phyloP scores from a whole-genome alignment of 139 green algal genomes.

The Haematococcus lacustris region DNA sequence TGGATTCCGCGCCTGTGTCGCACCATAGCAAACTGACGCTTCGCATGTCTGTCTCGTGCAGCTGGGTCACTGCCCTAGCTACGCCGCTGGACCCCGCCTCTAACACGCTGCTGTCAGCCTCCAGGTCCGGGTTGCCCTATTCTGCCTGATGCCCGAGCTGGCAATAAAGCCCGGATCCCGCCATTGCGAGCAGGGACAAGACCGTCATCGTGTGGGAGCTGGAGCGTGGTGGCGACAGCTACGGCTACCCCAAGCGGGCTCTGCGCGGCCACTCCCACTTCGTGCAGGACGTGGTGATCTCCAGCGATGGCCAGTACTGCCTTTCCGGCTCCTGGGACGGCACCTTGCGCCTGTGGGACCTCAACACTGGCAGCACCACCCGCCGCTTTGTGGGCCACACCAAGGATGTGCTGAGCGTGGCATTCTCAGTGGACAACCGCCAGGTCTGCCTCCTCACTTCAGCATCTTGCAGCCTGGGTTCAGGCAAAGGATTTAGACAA shows the following conservation, averaged over 20 bases:
- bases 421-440: constrained; percentile 99
- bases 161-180: too few species aligned
- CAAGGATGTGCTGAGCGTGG: constrained; percentile 98
- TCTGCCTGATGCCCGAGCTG: too few species aligned
- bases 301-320: constrained; percentile 93
- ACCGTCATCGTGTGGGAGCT: constrained; percentile 93
- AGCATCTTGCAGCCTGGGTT: too few species aligned
- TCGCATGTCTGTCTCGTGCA: neutral
- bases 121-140: too few species aligned
- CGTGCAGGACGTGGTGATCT: constrained; percentile 98
- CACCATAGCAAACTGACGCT: too few species aligned
- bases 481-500: too few species aligned
- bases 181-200: constrained; percentile 99
- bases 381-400: constrained; percentile 95
- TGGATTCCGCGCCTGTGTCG: too few species aligned
- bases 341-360: constrained; percentile 98
- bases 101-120: constrained; percentile 88
- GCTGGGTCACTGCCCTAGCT: constrained; percentile 87
- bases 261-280: constrained; percentile 92
- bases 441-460: too few species aligned
- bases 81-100: constrained; percentile 88
- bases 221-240: constrained; percentile 66
- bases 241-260: constrained; percentile 69
- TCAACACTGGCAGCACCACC: constrained; percentile 94
- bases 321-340: constrained; percentile 97